These are phyloP conservation scores for Candida stauntonica DNA, from an alignment of 805 yeast species.

Conservation along the genomic window DNA sequence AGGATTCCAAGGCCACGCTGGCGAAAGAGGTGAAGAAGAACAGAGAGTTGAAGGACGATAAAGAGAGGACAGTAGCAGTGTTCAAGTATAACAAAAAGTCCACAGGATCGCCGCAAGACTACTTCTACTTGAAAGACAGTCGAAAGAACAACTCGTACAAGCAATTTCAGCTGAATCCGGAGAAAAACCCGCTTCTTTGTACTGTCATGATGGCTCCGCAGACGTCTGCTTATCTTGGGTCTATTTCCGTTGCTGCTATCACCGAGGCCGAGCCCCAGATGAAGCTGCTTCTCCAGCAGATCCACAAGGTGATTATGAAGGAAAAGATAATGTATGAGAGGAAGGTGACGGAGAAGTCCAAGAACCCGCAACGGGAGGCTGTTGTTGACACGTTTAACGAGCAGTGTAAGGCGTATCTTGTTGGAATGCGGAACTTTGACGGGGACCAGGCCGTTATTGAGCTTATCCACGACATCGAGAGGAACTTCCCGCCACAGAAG, in stretches of 20 bases:
- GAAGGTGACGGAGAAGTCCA: neutral
- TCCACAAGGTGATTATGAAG: constrained; percentile 12
- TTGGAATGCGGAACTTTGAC: constrained; percentile 6
- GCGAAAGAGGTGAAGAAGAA: constrained; percentile 12
- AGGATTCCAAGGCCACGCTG: constrained; percentile 17
- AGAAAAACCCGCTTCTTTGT: constrained; percentile 16
- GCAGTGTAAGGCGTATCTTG: constrained; percentile 9
- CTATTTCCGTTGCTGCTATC: constrained; percentile 17
- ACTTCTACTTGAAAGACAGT: constrained; percentile 11
- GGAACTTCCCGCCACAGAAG: constrained; percentile 7
- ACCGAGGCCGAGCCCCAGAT: constrained; percentile 16
- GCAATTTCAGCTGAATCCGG: constrained; percentile 16
- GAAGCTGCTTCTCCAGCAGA: constrained; percentile 12
- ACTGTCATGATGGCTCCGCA: constrained; percentile 14
- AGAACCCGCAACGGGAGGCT: constrained; percentile 2
- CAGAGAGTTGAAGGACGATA: constrained; percentile 16
- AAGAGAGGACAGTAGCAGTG: constrained; percentile 9
- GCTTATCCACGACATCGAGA: constrained; percentile 9
- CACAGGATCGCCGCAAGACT: constrained; percentile 12
- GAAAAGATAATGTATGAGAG: constrained; percentile 9
- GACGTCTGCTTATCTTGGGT: constrained; percentile 14
- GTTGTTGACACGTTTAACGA: constrained; percentile 8
- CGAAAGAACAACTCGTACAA: constrained; percentile 5
- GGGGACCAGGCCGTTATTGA: constrained; percentile 7
- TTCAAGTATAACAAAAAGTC: constrained; percentile 13